Base-by-base conservation (phyloP, 257 asterid genomes). In the Marsdenia floribunda region DNA sequence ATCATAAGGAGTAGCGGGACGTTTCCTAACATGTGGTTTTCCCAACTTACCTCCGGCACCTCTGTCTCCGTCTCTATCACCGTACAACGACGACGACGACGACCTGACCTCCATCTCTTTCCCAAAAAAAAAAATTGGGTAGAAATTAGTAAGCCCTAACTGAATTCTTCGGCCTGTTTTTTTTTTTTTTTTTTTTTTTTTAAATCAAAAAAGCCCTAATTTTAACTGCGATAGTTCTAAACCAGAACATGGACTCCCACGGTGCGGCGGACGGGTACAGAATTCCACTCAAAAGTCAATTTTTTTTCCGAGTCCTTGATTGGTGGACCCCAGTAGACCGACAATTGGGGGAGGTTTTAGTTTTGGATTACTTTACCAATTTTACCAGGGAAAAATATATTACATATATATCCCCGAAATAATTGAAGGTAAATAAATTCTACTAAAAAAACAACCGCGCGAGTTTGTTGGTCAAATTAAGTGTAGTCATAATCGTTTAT, bases 31-130 rank as follows among this genome's bases (percentile, higher is more conserved):
- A 2, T 74, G 42, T 52, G 82, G 81, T 55, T 69, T 83, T 12
- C 74, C 76, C 14, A 81, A 70, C 63, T 85, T 85, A 15, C 89
- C 89, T 40, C 89, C 87, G 70, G 79, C 81, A 74, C 89, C 87
- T 75, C 87, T 71, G 24, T 77, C 78, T 47, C 66, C 70, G 42
- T 65, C 77, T 8, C 71, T 7, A 65, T 40, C 54, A 4, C 61
- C 80, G 53, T 78, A 82, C 58, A 37, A 14, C 47, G 79, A 73
- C 78, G 78, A n/a, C 76, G 33, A 29, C 33, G 82, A 35, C 37
- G 81, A n/a, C 21, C 29, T 73, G 13, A 22, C 49, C 61, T 83
- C 76, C 89, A 83, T 79, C 35, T 33, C 75, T 38, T 19, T 46
- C 22, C 8, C 13, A 15, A 13, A 49, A 29, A 29, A 29, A 29